phyloP scores from a whole-genome alignment of 352 stramenopile species.

The Globisporangium acanthophoron region DNA sequence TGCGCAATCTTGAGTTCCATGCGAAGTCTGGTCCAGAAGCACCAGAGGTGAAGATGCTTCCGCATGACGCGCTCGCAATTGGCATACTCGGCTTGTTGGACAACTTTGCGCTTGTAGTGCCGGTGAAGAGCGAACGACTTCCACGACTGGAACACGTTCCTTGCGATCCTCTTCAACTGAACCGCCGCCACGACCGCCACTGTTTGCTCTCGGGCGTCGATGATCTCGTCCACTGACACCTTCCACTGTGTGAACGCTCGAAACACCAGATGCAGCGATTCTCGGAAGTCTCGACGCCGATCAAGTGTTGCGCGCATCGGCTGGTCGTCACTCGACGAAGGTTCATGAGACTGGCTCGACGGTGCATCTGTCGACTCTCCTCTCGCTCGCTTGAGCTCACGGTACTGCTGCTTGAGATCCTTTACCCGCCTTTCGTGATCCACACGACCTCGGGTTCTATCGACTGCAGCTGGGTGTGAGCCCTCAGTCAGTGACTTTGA shows the following conservation, averaged over 20 bases:
- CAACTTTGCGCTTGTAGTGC: not conserved
- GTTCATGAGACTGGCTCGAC: not conserved
- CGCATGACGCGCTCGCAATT: not conserved
- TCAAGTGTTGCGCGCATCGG: not conserved
- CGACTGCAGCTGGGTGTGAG: not conserved
- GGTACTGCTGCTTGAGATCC: conserved; percentile 8
- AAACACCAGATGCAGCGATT: conserved; percentile 11
- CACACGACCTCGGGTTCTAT: not conserved
- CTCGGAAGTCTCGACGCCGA: conserved; percentile 6
- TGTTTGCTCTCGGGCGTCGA: not conserved
- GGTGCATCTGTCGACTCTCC: not conserved
- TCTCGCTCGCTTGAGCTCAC: conserved; percentile 5
- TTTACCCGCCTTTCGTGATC: conserved; percentile 1
- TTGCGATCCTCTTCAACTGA: not conserved
- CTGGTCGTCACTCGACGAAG: not conserved
- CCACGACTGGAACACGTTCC: conserved; percentile 5
- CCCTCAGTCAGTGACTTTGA: not conserved
- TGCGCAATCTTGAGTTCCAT: conserved; percentile 6
- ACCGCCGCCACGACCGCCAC: not conserved
- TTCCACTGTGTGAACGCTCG: conserved; percentile 11
- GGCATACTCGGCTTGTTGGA: not conserved
- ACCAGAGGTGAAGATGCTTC: conserved; percentile 1
- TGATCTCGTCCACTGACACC: not conserved
- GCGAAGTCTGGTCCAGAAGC: not conserved
- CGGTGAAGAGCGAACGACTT: conserved; percentile 1